phyloP scores from a whole-genome alignment of 257 asterid species.

The Lycium barbarum region DNA sequence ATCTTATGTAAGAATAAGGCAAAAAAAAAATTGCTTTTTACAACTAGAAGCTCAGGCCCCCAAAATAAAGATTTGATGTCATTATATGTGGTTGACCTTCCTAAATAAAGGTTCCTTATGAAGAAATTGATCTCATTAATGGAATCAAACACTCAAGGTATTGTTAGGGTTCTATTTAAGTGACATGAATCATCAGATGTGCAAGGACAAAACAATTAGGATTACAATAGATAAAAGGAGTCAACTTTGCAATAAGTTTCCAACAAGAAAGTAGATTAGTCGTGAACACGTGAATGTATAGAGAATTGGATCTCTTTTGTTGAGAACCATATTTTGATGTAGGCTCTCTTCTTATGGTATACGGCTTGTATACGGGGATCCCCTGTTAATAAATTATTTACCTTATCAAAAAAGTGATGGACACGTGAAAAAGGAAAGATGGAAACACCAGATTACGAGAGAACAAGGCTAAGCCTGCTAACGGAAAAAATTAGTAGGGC shows the following conservation, averaged over 20 bases:
- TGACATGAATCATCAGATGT: constrained; percentile 2
- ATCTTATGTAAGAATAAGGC: background rate
- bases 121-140: background rate
- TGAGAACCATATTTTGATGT: no score
- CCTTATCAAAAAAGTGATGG: background rate
- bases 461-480: background rate
- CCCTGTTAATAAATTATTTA: no score
- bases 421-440: background rate
- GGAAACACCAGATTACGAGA: background rate
- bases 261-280: background rate
- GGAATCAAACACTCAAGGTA: background rate
- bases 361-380: no score
- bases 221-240: background rate
- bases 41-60: background rate
- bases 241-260: background rate
- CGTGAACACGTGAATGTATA: background rate
- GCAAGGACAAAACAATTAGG: background rate
- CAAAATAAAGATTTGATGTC: background rate
- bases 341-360: no score
- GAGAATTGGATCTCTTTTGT: no score
- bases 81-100: background rate
- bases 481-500: background rate
- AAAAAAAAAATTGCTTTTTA: background rate
- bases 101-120: background rate
- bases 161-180: background rate